Evolutionary conservation across 139 green algal species (phyloP), one percentile per base, ranked within the genome.

Genomic region (Raphidocelis subcapitata): DNA sequence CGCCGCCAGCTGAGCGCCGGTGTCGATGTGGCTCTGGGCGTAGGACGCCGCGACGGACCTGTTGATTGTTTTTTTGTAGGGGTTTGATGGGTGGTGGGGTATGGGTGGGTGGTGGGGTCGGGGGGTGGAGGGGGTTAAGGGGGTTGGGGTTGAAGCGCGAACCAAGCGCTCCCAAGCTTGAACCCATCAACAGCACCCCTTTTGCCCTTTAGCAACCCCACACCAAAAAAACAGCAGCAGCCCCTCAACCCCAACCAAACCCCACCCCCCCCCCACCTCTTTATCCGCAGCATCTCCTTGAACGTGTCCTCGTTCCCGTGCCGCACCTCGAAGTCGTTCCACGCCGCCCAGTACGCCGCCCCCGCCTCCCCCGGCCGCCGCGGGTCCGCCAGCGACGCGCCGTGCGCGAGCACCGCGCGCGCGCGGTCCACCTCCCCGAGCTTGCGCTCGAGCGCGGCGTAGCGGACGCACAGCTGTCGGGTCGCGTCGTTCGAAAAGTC

Each of bases 251-350:
- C 28, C 0, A 20, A 1, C 18, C 18, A 29, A 36, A 3, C 67
- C 24, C 4, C 21, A 47, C 29, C 90, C 1, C 80, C 79, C 44
- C 97, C 94, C 20, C 76, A 93, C 63, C 95, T 82, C 82, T 97
- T 97, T 75, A 99, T 96, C 36, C 96, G 89, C 79, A 98, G 87
- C 96, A 99, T 99, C 78, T 99, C 96, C 35, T 92, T 82, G 84
- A 96, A 97, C 12, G 96, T 99, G 82, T 99, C 93, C 81, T 97
- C 93, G 68, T 97, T 97, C 74, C 94, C 94, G 71, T 96, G 86
- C 59, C 78, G 72, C 29, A 95, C 89, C 87, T 98, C 94, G 76
- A 99, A 98, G 1, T 83, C 73, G 75, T 97, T 95, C 96, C 96
- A 99, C 52, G 92, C 86, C 1, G 83, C 75, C 96, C 96, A 99